Evolutionary conservation across 2,329 filamentous ascomycete genomes (phyloP).

Genomic region (Aspergillus quadrilineatus): DNA sequence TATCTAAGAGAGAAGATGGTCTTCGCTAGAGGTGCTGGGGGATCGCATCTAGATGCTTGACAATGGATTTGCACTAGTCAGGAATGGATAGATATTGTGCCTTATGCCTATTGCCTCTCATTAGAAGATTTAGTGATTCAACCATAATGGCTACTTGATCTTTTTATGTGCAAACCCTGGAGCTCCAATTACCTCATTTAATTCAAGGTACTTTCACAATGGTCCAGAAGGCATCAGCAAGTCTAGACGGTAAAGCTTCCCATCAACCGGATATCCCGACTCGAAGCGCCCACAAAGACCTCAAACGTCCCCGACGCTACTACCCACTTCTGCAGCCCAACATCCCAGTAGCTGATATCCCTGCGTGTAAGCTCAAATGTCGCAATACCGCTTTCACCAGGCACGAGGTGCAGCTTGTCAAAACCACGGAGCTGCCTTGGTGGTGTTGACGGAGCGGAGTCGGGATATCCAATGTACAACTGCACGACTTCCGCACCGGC

Average conservation of each 20-base stretch:
- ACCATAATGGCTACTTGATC: too few species aligned
- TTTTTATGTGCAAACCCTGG: too few species aligned
- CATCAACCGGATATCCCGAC: slow-evolving; percentile 24
- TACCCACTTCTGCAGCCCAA: slow-evolving; percentile 35
- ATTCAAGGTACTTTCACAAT: too few species aligned
- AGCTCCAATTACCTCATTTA: too few species aligned
- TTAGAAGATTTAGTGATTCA: too few species aligned
- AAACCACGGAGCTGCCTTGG: slow-evolving; percentile 52
- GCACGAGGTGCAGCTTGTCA: slow-evolving; percentile 48
- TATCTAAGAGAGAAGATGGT: neutral
- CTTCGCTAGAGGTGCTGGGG: neutral
- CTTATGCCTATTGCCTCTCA: too few species aligned
- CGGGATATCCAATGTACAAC: slow-evolving; percentile 53
- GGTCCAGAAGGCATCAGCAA: too few species aligned
- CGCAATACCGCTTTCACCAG: slow-evolving; percentile 44
- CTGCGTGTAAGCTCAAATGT: slow-evolving; percentile 46
- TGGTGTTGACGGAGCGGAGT: slow-evolving; percentile 24
- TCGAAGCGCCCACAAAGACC: slow-evolving; percentile 28
- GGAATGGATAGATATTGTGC: too few species aligned
- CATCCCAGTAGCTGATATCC: slow-evolving; percentile 41
- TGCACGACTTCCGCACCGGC: slow-evolving; percentile 55
- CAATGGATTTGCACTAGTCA: too few species aligned
- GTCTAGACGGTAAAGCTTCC: slow-evolving; percentile 12
- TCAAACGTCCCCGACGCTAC: slow-evolving; percentile 24
- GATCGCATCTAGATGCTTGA: too few species aligned